phyloP scores from a whole-genome alignment of 2,329 filamentous ascomycete species.

The Diaporthe capsici region DNA sequence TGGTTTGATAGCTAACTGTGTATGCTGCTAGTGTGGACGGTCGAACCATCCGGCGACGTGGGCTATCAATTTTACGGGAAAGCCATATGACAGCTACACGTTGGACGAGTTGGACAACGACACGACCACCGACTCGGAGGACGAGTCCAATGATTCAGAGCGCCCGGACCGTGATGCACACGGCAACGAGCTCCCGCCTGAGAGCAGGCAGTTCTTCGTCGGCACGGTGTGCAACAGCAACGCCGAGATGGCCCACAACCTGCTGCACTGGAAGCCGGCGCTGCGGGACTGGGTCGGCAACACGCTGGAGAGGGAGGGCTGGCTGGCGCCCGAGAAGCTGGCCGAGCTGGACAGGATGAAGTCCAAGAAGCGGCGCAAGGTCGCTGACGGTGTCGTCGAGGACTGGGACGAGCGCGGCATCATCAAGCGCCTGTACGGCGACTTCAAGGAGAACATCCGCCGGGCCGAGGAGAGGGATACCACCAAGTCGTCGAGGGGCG shows the following conservation, averaged over 20 bases:
- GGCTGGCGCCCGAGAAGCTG: conserved; percentile 70
- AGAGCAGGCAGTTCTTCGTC: conserved; percentile 57
- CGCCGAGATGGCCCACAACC: conserved; percentile 77
- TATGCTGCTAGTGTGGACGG: conserved; percentile 61
- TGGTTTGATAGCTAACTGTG: not conserved
- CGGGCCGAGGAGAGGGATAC: conserved; percentile 64
- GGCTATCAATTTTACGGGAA: conserved; percentile 73
- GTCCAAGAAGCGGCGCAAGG: conserved; percentile 68
- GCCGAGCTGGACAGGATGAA: conserved; percentile 73
- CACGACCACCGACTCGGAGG: conserved; percentile 53
- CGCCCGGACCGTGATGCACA: conserved; percentile 56
- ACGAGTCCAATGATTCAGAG: conserved; percentile 57
- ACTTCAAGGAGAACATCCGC: conserved; percentile 76
- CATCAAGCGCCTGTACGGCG: conserved; percentile 72
- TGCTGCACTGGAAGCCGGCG: conserved; percentile 82
- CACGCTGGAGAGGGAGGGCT: conserved; percentile 70
- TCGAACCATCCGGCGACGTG: conserved; percentile 77
- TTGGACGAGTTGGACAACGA: conserved; percentile 72
- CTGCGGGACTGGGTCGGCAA: conserved; percentile 80
- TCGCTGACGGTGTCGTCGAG: conserved; percentile 75
- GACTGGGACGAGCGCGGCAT: conserved; percentile 72
- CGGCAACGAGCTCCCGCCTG: conserved; percentile 52
- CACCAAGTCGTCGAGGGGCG: conserved; percentile 41
- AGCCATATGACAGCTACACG: conserved; percentile 75
- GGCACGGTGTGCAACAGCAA: conserved; percentile 60